Base-by-base conservation (phyloP, 2,329 filamentous ascomycete species). In the Chaetomium olivaceum region DNA sequence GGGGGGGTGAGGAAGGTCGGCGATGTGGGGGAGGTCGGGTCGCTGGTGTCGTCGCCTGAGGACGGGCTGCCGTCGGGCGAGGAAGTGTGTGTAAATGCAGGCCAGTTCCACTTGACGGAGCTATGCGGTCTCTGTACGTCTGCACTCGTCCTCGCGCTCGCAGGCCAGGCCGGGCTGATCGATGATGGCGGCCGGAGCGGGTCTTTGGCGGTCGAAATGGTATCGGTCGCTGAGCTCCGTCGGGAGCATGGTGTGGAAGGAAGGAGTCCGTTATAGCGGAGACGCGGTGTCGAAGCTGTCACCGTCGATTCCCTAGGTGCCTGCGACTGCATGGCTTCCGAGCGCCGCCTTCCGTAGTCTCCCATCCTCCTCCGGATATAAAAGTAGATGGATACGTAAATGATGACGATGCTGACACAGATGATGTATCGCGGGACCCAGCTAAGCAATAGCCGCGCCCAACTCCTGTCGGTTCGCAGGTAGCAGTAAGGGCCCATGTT, bases 351-450 rank as follows among this genome's bases (percentile, higher is more conserved):
- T 25, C 75, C 76, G 62, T 82, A 82, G 3, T 78, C 75, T 3
- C 74, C 75, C 72, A 83, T 79, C 39, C 79, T 74, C 12, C 78
- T 75, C 23, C 79, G 77, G 8, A 93, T 87, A 69, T 91, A 90
- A 12, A 86, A 73, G 73, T 93, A 93, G n/a, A 93, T 88, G 7
- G 84, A 85, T 27, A 85, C 78, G 58, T 92, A 91, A 2, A 91
- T 84, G 31, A 81, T 75, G 39, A 91, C 77, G 68, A 93, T 89
- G 29, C 83, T 78, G 9, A 83, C 73, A 69, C 90, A 86, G 60
- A 92, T 87, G 43, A 91, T 70, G 69, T 92, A 92, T 58, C 91
- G 83, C 43, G 91, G 91, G 8, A 91, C 82, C 91, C 91, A 94
- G 64, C 85, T 85, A 2, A 93, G 79, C 0, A 84, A 87, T 19